phyloP scores from a whole-genome alignment of 1,284 basidiomycete species.

The Cerrena zonata region DNA sequence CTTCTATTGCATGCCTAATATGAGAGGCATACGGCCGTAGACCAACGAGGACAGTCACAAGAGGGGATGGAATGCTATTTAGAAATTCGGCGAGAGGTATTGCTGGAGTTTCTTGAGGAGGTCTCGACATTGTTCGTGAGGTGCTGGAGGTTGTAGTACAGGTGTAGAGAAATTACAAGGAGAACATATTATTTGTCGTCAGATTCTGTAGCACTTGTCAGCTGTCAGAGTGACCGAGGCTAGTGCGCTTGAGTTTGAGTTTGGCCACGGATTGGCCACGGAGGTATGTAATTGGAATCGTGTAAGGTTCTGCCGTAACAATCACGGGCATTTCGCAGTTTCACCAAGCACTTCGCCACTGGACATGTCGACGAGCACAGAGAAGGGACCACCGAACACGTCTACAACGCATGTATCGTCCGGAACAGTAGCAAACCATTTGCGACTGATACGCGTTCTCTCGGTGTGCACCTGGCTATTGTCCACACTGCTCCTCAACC shows the following conservation, averaged over 20 bases:
- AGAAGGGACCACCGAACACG: not conserved
- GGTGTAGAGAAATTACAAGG: not conserved
- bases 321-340: not conserved
- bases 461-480: constrained; percentile 26
- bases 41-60: constrained; percentile 52
- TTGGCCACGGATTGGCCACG: too few species aligned
- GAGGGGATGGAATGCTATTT: constrained; percentile 52
- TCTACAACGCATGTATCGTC: not conserved
- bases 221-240: not conserved
- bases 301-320: not conserved
- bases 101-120: constrained; percentile 15
- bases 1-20: constrained; percentile 45
- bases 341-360: not conserved
- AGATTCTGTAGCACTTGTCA: not conserved
- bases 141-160: not conserved
- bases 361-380: not conserved
- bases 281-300: not conserved
- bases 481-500: constrained; percentile 27
- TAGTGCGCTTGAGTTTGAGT: not conserved
- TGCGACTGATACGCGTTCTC: constrained; percentile 14
- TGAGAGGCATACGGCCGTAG: constrained; percentile 52
- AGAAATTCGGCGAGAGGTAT: constrained; percentile 45
- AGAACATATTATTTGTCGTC: not conserved
- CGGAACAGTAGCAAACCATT: constrained; percentile 3
- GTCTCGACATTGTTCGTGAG: constrained; percentile 18